phyloP scores from a whole-genome alignment of 805 yeast genomes.

The Komagataella mondaviorum region DNA sequence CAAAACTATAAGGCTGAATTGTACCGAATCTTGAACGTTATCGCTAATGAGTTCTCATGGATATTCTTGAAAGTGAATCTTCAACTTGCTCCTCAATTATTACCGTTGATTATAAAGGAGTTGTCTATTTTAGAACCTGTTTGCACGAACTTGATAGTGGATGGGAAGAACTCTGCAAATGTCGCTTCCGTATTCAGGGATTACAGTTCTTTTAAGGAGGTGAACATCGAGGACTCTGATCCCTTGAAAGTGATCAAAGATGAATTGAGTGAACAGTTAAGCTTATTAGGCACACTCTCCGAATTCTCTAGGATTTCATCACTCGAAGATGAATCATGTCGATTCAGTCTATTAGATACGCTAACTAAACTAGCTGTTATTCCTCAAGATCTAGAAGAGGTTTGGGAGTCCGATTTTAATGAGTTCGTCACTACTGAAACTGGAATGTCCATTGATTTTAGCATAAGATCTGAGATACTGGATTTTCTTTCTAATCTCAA shows the following conservation, averaged over 20 bases:
- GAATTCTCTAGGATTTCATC: neutral
- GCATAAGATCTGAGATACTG: conserved; percentile 47
- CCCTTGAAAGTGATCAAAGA: neutral
- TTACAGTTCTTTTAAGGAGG: neutral
- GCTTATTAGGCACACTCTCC: neutral
- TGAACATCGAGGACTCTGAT: neutral
- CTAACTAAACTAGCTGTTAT: neutral
- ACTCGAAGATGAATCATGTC: neutral
- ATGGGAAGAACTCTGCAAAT: neutral
- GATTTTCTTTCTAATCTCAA: conserved; percentile 42
- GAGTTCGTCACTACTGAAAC: conserved; percentile 60
- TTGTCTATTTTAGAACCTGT: conserved; percentile 7
- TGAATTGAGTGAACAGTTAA: neutral
- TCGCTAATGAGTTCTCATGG: conserved; percentile 13
- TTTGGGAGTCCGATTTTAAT: conserved; percentile 42
- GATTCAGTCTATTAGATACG: neutral
- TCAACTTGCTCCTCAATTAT: conserved; percentile 2
- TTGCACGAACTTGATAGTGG: conserved; percentile 8
- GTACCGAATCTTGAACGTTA: conserved; percentile 12
- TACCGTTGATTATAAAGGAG: conserved; percentile 9
- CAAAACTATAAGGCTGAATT: conserved; percentile 14
- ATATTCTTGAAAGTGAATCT: conserved; percentile 4
- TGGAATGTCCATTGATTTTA: conserved; percentile 43
- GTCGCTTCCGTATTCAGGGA: neutral
- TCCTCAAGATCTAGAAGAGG: neutral